Conservation (phyloP, 768 basidiomycete species). For the Hygrophoropsis aurantiaca region DNA sequence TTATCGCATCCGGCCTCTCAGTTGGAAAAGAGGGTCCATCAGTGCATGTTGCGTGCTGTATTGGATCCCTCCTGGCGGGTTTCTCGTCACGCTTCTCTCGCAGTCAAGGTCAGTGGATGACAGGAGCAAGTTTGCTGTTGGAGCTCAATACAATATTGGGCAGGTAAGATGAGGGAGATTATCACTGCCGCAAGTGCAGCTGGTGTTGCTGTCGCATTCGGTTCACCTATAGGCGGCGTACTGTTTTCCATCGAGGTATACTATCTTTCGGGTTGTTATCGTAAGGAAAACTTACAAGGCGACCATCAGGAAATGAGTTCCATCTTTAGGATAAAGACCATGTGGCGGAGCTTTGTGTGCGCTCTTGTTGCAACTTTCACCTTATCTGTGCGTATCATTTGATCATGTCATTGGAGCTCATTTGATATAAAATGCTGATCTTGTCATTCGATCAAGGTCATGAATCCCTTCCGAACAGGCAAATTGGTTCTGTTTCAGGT, state of each 20-base stretch:
- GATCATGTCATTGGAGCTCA: constrained; percentile 6
- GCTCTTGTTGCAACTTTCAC: constrained; percentile 96
- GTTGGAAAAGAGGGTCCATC: constrained; percentile 99
- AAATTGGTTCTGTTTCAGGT: constrained; percentile 98
- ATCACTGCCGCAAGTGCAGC: constrained; percentile 95
- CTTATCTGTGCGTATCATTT: constrained; percentile 67
- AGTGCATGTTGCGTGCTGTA: constrained; percentile 94
- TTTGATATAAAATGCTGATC: not conserved
- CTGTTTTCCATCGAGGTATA: constrained; percentile 93
- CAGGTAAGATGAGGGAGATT: constrained; percentile 85
- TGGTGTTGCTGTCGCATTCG: constrained; percentile 97
- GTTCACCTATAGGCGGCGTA: constrained; percentile 96
- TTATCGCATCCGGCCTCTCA: constrained; percentile 94
- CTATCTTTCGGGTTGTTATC: constrained; percentile 4
- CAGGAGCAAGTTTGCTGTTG: constrained; percentile 2
- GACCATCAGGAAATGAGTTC: constrained; percentile 93
- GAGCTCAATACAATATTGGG: constrained; percentile 11
- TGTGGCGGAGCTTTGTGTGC: constrained; percentile 98
- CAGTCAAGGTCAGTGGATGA: constrained; percentile 80
- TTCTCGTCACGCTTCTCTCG: constrained; percentile 78
- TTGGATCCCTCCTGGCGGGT: constrained; percentile 88
- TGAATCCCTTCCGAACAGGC: constrained; percentile 98
- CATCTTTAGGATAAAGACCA: constrained; percentile 94
- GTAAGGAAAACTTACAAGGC: constrained; percentile 2
- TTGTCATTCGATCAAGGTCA: constrained; percentile 53